Conservation (phyloP, 495 filamentous ascomycete genomes). For the Lineolata rhizophorae region DNA sequence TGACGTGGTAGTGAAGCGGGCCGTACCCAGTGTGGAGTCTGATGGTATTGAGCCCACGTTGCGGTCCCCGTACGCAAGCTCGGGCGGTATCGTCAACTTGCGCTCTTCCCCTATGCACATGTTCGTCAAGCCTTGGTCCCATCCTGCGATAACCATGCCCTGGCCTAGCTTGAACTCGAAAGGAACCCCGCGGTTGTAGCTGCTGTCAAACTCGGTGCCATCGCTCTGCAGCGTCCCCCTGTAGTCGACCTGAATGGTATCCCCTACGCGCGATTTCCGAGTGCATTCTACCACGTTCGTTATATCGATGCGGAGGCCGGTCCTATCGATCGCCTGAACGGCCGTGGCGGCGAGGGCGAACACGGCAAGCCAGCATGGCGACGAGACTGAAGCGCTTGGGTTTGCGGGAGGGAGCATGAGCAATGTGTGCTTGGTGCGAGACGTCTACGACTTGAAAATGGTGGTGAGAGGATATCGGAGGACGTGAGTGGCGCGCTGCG, state of each 20-base stretch:
- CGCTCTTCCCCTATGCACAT: conserved; percentile 98
- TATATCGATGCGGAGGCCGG: too few relatives aligned
- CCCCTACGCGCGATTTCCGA: conserved; percentile 55
- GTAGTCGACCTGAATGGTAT: conserved; percentile 73
- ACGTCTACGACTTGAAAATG: too few relatives aligned
- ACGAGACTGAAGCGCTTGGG: too few relatives aligned
- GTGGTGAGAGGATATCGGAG: too few relatives aligned
- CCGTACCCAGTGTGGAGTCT: conserved; percentile 44
- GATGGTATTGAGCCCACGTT: conserved; percentile 58
- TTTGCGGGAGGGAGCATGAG: too few relatives aligned
- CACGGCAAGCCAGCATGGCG: too few relatives aligned
- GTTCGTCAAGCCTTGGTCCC: conserved; percentile 77
- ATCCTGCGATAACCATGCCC: conserved; percentile 75
- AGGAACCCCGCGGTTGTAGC: conserved; percentile 51
- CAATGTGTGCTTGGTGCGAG: too few relatives aligned
- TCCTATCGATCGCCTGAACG: too few relatives aligned
- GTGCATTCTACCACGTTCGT: too few relatives aligned
- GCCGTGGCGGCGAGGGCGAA: too few relatives aligned
- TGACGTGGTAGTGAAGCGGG: conserved; percentile 1
- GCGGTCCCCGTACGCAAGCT: conserved; percentile 60
- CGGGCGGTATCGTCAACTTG: conserved; percentile 75
- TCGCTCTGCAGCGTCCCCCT: conserved; percentile 46
- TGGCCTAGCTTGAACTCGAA: conserved; percentile 58
- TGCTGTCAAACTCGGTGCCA: conserved; percentile 34
- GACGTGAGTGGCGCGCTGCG: too few relatives aligned